Conservation (phyloP, 805 yeast species). For the Myxozyma vanderwaltii region DNA sequence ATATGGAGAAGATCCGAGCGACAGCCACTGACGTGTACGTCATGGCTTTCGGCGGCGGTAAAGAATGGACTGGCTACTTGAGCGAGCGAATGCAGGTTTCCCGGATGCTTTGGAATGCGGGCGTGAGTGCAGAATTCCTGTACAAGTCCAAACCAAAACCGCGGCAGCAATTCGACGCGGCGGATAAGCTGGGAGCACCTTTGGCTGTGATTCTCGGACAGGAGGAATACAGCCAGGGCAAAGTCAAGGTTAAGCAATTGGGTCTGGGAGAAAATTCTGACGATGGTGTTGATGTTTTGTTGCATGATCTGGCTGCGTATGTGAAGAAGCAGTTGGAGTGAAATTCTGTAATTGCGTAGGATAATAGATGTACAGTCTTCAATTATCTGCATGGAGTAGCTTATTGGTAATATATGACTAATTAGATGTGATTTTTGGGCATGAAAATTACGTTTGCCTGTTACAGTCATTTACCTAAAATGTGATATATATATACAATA, state of each 20-base stretch:
- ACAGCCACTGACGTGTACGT: slow-evolving; percentile 89
- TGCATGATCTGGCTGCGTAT: slow-evolving; percentile 19
- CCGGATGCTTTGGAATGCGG: slow-evolving; percentile 80
- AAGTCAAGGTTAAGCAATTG: slow-evolving; percentile 80
- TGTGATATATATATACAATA: too few relatives aligned
- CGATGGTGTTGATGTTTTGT: slow-evolving; percentile 63
- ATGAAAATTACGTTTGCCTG: too few relatives aligned
- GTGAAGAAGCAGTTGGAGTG: slow-evolving; percentile 1
- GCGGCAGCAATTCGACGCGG: slow-evolving; percentile 96
- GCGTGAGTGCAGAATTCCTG: slow-evolving; percentile 86
- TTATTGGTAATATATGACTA: too few relatives aligned
- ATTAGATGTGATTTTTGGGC: too few relatives aligned
- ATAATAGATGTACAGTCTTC: too few relatives aligned
- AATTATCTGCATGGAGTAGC: too few relatives aligned
- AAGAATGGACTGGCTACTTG: slow-evolving; percentile 90
- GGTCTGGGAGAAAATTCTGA: slow-evolving; percentile 87
- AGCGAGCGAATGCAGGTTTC: slow-evolving; percentile 89
- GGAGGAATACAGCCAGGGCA: slow-evolving; percentile 83
- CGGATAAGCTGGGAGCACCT: slow-evolving; percentile 90
- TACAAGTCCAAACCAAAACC: slow-evolving; percentile 93
- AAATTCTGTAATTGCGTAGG: too few relatives aligned
- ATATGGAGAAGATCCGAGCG: slow-evolving; percentile 68
- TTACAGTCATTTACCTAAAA: too few relatives aligned
- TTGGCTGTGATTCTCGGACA: slow-evolving; percentile 92
- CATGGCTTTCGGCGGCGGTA: slow-evolving; percentile 99